Evolutionary conservation across 2,329 filamentous ascomycete genomes (phyloP).

Genomic region (Fusarium nisikadoi): DNA sequence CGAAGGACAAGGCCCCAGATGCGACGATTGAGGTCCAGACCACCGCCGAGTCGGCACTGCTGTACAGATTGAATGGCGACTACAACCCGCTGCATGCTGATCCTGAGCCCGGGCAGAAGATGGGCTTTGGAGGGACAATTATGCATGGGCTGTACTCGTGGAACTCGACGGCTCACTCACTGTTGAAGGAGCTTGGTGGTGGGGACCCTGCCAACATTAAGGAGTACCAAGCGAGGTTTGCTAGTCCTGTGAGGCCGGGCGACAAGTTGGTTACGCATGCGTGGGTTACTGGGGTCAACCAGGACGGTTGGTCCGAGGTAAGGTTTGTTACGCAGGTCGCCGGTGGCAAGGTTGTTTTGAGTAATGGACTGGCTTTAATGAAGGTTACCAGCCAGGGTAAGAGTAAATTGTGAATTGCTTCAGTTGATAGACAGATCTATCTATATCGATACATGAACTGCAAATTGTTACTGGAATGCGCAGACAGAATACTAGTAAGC

Average conservation of each 20-base stretch:
- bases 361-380: constrained; percentile 10
- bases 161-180: constrained; percentile 58
- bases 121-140: constrained; percentile 58
- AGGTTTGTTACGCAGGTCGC: constrained; percentile 4
- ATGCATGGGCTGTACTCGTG: constrained; percentile 59
- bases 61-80: constrained; percentile 59
- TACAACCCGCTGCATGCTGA: constrained; percentile 61
- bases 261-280: constrained; percentile 56
- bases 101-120: constrained; percentile 53
- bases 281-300: constrained; percentile 49
- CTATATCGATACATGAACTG: not conserved
- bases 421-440: not conserved
- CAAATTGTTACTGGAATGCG: not conserved
- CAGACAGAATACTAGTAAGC: too few relatives aligned
- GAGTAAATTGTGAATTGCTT: not conserved
- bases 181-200: constrained; percentile 53
- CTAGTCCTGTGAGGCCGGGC: constrained; percentile 59
- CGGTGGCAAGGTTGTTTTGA: constrained; percentile 7
- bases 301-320: constrained; percentile 3
- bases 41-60: constrained; percentile 51
- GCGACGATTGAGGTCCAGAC: constrained; percentile 52
- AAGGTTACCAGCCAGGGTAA: not conserved
- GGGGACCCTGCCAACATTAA: constrained; percentile 54
- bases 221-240: constrained; percentile 58
- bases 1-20: constrained; percentile 50